These are phyloP conservation scores for Xylaria bambusicola DNA, from an alignment of 495 filamentous ascomycete genomes.

Conservation along the genomic window DNA sequence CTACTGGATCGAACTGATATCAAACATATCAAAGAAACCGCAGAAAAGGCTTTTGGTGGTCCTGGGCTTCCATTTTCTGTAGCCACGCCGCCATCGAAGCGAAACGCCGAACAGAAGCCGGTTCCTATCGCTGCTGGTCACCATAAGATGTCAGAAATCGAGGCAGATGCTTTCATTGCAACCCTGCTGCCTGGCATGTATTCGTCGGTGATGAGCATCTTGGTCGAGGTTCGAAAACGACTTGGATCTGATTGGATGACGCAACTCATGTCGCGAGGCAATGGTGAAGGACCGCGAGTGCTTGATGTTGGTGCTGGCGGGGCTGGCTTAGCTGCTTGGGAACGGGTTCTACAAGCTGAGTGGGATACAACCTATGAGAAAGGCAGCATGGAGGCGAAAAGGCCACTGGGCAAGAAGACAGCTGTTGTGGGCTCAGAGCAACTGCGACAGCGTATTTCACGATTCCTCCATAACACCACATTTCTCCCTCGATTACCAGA, in stretches of 20 bases:
- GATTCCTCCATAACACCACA: slow-evolving; percentile 80
- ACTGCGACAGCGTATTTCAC: slow-evolving; percentile 74
- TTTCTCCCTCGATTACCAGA: slow-evolving; percentile 95
- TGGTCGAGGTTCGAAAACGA: slow-evolving; percentile 84
- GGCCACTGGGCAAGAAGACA: slow-evolving; percentile 51
- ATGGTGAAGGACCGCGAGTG: slow-evolving; percentile 68
- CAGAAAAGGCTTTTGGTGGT: slow-evolving; percentile 73
- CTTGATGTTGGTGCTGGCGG: slow-evolving; percentile 86
- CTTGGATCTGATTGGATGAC: slow-evolving; percentile 80
- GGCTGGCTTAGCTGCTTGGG: slow-evolving; percentile 82
- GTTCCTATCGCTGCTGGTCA: slow-evolving; percentile 72
- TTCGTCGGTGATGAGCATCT: slow-evolving; percentile 66
- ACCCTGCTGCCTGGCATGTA: slow-evolving; percentile 80
- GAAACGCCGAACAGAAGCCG: slow-evolving; percentile 60
- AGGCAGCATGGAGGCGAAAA: slow-evolving; percentile 31
- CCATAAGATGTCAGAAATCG: slow-evolving; percentile 75
- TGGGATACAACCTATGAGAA: slow-evolving; percentile 67
- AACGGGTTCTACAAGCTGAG: slow-evolving; percentile 77
- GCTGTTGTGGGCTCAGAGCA: slow-evolving; percentile 50
- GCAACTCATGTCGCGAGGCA: slow-evolving; percentile 62
- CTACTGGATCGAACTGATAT: slow-evolving; percentile 67
- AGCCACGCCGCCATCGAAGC: slow-evolving; percentile 36
- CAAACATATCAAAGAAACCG: slow-evolving; percentile 71
- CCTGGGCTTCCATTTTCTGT: slow-evolving; percentile 69
- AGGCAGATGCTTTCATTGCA: slow-evolving; percentile 81